Evolutionary conservation across 805 yeast genomes (phyloP), one percentile per base, ranked within the genome.

Genomic region (Teunomyces tritomae): DNA sequence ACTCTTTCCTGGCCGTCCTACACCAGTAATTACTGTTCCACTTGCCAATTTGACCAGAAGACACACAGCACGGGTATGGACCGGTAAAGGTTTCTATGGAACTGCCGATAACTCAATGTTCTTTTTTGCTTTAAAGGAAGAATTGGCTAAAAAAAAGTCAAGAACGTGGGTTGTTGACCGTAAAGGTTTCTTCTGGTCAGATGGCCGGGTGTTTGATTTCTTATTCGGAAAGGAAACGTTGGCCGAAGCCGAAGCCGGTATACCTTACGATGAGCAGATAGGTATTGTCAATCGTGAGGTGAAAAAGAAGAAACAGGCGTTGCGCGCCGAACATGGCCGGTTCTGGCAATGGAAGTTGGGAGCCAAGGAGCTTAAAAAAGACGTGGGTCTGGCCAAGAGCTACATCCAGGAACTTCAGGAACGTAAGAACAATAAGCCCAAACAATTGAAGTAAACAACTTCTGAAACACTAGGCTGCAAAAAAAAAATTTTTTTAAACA

Each of bases 121-220:
- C 63, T 83, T 85, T 74, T 85, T 87, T 59, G 78, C 85, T 41
- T 64, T 89, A 54, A 82, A 80, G 62, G 92, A 87, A 57, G 65
- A 70, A 17, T 77, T 78, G 16, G 47, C 50, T 10, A 55, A 53
- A n/a, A 60, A 55, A 24, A 65, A 60, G 35, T 67, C 71, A 49
- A 71, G 79, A 34, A 89, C 87, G 20, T 88, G 91, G 89, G 68
- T 85, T 13, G 85, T 87, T 14, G 96, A 89, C 61, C 74, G 96
- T 54, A 84, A 82, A 57, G 96, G 96, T 9, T 89, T 89, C 74
- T 89, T 87, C 69, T 89, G 96, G 96, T 91, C 94, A 29, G 96
- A 89, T 64, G 96, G 96, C 11, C 74, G 96, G 49, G 85, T 89
- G 1, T 85, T 84, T 65, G 96, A 89, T 63, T 78, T 81, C 45